Evolutionary conservation across 768 basidiomycete species (phyloP).

Genomic region (Amanita pseudoporphyria): DNA sequence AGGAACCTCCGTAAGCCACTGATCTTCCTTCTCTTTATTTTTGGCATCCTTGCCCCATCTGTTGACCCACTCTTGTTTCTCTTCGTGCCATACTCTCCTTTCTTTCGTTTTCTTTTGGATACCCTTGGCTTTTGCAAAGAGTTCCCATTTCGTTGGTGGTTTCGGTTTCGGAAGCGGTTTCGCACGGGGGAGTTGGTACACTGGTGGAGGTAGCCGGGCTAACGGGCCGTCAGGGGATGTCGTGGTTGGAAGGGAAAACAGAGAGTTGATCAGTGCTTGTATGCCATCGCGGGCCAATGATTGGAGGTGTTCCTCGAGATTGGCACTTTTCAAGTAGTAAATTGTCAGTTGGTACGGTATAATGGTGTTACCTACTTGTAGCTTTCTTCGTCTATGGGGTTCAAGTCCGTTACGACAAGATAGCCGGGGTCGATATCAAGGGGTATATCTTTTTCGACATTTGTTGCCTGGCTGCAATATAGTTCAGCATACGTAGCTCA

Average conservation of each 20-base stretch:
- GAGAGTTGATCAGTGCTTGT: conserved; percentile 68
- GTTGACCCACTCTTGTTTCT: conserved; percentile 85
- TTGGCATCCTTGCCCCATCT: conserved; percentile 87
- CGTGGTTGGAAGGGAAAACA: conserved; percentile 76
- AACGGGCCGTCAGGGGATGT: conserved; percentile 75
- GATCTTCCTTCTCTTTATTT: conserved; percentile 77
- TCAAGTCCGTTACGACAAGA: conserved; percentile 80
- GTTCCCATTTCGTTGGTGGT: conserved; percentile 93
- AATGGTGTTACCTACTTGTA: conserved; percentile 51
- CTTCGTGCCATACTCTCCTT: conserved; percentile 88
- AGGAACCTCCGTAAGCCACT: conserved; percentile 92
- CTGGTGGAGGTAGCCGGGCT: conserved; percentile 70
- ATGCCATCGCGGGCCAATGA: conserved; percentile 72
- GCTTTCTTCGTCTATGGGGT: conserved; percentile 74
- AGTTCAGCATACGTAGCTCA: neutral
- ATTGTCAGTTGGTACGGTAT: neutral
- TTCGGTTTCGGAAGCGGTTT: conserved; percentile 93
- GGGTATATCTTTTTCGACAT: conserved; percentile 71
- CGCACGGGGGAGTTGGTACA: conserved; percentile 72
- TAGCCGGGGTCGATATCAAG: conserved; percentile 77
- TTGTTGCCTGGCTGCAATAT: conserved; percentile 45
- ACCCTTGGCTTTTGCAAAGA: conserved; percentile 90
- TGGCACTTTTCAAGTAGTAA: conserved; percentile 28
- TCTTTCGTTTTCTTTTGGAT: conserved; percentile 75
- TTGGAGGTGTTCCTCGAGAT: conserved; percentile 76